Conservation (phyloP, 495 filamentous ascomycete genomes). For the Podospora conica region DNA sequence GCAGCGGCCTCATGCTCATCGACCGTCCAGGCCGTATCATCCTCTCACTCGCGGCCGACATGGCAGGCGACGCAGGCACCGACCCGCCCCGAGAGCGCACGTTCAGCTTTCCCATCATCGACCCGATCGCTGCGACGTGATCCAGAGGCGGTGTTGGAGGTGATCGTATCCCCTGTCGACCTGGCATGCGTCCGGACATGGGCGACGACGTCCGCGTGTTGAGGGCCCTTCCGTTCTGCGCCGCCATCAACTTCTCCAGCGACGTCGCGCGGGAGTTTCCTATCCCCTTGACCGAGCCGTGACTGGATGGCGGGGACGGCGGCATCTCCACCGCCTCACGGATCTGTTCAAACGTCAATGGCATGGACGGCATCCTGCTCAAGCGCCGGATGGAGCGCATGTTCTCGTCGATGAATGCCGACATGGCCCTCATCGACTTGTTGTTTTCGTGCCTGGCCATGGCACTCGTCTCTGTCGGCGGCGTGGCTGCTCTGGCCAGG, state of each 20-base stretch:
- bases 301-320: constrained; percentile 31
- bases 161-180: constrained; percentile 2
- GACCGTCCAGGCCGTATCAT: neutral
- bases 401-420: constrained; percentile 42
- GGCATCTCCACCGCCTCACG: constrained; percentile 22
- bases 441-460: constrained; percentile 36
- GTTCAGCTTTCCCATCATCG: neutral
- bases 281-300: constrained; percentile 19
- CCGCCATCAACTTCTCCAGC: constrained; percentile 20
- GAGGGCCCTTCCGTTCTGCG: constrained; percentile 9
- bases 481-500: constrained; percentile 26
- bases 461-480: constrained; percentile 26
- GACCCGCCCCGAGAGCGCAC: neutral
- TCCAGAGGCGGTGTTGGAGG: constrained; percentile 20
- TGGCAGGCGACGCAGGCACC: neutral
- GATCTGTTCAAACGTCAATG: constrained; percentile 33
- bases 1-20: neutral
- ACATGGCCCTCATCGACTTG: constrained; percentile 38
- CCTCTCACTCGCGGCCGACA: neutral
- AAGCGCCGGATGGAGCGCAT: constrained; percentile 41
- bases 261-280: constrained; percentile 5
- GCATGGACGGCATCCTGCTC: constrained; percentile 33
- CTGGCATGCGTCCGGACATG: neutral
- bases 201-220: neutral
- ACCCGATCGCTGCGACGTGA: neutral